phyloP scores from a whole-genome alignment of 2,329 filamentous ascomycete species.

The Orbilia brochopaga region DNA sequence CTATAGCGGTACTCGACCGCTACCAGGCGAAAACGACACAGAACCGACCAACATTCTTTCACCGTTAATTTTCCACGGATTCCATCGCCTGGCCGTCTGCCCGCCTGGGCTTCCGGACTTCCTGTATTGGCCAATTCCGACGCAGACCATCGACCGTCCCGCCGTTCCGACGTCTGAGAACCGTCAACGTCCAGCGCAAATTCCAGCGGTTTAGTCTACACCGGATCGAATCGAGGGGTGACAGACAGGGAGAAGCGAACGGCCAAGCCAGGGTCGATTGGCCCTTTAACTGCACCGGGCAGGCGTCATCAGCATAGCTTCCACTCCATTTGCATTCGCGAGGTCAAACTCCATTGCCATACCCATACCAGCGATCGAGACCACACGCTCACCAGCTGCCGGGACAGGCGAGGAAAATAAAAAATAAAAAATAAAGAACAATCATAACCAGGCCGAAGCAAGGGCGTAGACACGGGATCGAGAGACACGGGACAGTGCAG shows the following conservation, averaged over 20 bases:
- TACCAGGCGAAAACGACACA: background rate
- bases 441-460: background rate
- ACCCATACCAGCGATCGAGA: slow-evolving; percentile 37
- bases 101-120: slow-evolving; percentile 22
- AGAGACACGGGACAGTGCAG: slow-evolving; percentile 38
- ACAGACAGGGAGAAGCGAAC: slow-evolving; percentile 47
- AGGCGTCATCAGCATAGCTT: slow-evolving; percentile 49
- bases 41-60: slow-evolving; percentile 26
- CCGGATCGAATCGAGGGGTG: slow-evolving; percentile 25
- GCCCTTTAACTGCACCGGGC: slow-evolving; percentile 33
- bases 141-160: slow-evolving; percentile 33
- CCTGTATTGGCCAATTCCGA: slow-evolving; percentile 38
- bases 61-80: slow-evolving; percentile 25
- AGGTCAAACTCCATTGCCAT: slow-evolving; percentile 30
- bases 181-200: slow-evolving; percentile 4
- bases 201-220: background rate
- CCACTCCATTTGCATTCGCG: slow-evolving; percentile 40
- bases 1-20: no score
- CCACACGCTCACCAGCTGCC: slow-evolving; percentile 16
- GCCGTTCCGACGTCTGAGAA: slow-evolving; percentile 49
- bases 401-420: background rate
- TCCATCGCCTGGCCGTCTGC: slow-evolving; percentile 15
- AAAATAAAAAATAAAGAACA: background rate
- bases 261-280: slow-evolving; percentile 34
- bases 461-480: slow-evolving; percentile 22